A percentile compares a stretch with the other conserved stretches of the same genome.
Conservation (phyloP, 345 rosid species). For the Citrus mangshanensis region DNA sequence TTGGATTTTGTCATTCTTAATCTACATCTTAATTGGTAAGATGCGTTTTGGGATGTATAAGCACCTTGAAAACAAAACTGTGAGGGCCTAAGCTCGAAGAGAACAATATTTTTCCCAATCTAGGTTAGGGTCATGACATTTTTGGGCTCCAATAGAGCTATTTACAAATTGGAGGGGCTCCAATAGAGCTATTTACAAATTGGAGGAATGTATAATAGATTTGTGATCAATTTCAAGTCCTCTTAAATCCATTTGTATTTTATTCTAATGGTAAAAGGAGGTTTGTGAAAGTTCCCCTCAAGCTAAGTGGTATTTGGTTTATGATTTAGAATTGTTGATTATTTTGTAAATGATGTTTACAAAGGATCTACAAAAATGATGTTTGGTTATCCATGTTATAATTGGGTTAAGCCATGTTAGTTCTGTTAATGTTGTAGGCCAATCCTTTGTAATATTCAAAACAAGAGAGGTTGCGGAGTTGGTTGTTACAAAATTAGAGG, state of each 20-base stretch:
- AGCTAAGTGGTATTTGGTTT: not conserved
- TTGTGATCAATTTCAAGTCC: not conserved
- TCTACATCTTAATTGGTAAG: too few relatives aligned
- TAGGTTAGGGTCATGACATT: too few relatives aligned
- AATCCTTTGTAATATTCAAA: slow-evolving; percentile 69
- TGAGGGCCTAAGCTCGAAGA: too few relatives aligned
- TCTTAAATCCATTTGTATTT: not conserved
- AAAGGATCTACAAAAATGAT: not conserved
- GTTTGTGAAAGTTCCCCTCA: not conserved
- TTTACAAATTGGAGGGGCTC: not conserved
- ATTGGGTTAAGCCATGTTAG: slow-evolving; percentile 6
- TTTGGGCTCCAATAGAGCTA: not conserved
- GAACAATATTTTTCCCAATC: too few relatives aligned
- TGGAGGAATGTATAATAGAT: not conserved
- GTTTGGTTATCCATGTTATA: not conserved
- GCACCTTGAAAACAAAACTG: too few relatives aligned
- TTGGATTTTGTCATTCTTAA: too few relatives aligned
- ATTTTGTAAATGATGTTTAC: not conserved
- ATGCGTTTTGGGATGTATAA: too few relatives aligned
- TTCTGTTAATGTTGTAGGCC: slow-evolving; percentile 45
- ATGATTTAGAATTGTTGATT: not conserved
- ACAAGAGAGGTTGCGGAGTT: slow-evolving; percentile 60
- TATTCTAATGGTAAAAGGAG: not conserved
- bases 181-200: not conserved
- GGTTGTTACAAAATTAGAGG: slow-evolving; percentile 43